Evolutionary conservation across 352 stramenopile genomes (phyloP).

Genomic region (Globisporangium spiculum): DNA sequence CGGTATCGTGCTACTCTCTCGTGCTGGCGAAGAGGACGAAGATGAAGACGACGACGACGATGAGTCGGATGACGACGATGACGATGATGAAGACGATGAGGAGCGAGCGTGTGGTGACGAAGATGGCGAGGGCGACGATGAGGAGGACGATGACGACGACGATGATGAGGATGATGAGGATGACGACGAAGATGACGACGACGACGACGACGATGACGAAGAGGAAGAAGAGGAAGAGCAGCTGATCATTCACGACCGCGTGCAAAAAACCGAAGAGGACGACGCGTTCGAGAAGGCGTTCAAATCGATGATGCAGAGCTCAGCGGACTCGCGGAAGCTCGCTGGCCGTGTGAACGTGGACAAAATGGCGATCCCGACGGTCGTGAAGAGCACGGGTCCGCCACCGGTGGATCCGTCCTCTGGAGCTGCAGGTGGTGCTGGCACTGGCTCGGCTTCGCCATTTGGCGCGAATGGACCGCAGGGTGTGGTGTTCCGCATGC

Average conservation of each 20-base stretch:
- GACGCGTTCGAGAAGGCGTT: constrained; percentile 88
- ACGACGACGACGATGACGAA: constrained; percentile 55
- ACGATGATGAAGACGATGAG: constrained; percentile 59
- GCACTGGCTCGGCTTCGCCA: constrained; percentile 12
- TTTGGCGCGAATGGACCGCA: constrained; percentile 27
- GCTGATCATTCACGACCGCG: constrained; percentile 84
- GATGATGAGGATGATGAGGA: constrained; percentile 81
- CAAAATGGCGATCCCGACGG: constrained; percentile 86
- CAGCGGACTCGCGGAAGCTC: constrained; percentile 58
- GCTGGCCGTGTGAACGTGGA: constrained; percentile 72
- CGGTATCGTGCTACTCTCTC: constrained; percentile 28
- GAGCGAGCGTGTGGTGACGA: constrained; percentile 29
- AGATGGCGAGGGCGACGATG: constrained; percentile 21
- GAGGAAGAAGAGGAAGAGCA: constrained; percentile 85
- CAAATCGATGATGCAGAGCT: constrained; percentile 81
- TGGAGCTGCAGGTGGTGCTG: not conserved
- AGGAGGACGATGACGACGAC: constrained; percentile 32
- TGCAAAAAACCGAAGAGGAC: constrained; percentile 78
- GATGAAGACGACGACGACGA: constrained; percentile 59
- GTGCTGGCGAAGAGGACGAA: constrained; percentile 38
- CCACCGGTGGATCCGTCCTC: constrained; percentile 16
- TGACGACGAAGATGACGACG: constrained; percentile 62
- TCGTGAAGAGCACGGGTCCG: constrained; percentile 53
- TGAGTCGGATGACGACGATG: constrained; percentile 50
- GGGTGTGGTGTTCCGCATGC: constrained; percentile 91